Percentiles rank a stretch among this genome's conserved stretches.
Conservation (phyloP, 345 rosid species). For the Microthlaspi erraticum region DNA sequence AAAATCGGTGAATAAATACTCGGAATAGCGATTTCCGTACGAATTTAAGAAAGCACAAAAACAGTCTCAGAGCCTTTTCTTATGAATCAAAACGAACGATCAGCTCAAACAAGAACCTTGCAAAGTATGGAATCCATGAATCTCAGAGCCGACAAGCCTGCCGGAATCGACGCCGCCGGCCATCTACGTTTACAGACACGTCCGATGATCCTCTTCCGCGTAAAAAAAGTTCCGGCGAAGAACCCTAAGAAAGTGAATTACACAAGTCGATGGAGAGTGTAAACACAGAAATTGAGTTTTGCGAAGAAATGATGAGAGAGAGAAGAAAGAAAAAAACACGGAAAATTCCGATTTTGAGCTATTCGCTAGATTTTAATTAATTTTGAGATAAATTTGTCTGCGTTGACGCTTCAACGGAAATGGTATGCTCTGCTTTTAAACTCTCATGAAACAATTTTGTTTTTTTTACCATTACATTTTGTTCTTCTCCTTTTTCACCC, state of each 20-base stretch:
- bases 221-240: conserved; percentile 1
- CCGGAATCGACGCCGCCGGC: conserved; percentile 48
- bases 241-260: conserved; percentile 29
- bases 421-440: not conserved
- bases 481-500: not conserved
- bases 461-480: not conserved
- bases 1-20: conserved; percentile 7
- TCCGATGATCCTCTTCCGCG: conserved; percentile 22
- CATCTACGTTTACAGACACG: conserved; percentile 42
- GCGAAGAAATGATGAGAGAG: conserved; percentile 26
- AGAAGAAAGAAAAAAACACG: not conserved
- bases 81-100: conserved; percentile 18
- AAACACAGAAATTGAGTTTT: conserved; percentile 10
- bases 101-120: conserved; percentile 54
- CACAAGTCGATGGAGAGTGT: conserved; percentile 33
- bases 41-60: not conserved
- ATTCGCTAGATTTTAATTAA: conserved; percentile 1
- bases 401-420: conserved; percentile 34
- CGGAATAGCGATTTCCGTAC: not conserved
- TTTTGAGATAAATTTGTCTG: conserved; percentile 5
- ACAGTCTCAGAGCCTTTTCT: not conserved
- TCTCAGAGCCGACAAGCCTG: conserved; percentile 71
- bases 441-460: conserved; percentile 1
- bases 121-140: conserved; percentile 87
- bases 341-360: conserved; percentile 11